Conservation (phyloP, 768 basidiomycete genomes). For the Auricularia auricula-judae region DNA sequence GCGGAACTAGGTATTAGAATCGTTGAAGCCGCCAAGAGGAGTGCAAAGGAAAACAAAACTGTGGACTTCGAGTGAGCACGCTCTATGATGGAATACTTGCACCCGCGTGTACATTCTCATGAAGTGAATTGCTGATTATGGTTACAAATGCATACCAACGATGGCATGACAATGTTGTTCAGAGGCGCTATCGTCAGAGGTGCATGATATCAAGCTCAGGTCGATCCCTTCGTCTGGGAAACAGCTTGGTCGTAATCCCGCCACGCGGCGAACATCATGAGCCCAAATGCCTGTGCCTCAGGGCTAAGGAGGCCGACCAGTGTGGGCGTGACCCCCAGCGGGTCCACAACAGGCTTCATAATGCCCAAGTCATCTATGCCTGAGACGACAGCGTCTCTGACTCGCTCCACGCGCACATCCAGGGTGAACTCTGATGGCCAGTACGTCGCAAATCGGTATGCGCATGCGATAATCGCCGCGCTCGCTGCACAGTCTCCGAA, state of each 20-base stretch:
- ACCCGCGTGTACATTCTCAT: too few species aligned
- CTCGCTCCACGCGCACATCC: background rate
- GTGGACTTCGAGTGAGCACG: background rate
- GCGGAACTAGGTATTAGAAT: constrained; percentile 3
- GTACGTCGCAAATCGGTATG: background rate
- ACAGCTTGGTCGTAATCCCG: background rate
- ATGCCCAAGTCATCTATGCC: background rate
- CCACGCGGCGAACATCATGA: background rate
- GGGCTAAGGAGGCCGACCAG: background rate
- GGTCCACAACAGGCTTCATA: background rate
- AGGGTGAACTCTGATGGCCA: background rate
- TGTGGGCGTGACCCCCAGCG: background rate
- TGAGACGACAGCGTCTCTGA: background rate
- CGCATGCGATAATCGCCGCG: background rate
- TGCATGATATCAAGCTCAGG: too few species aligned
- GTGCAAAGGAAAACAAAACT: background rate
- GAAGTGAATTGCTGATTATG: too few species aligned
- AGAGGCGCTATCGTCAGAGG: too few species aligned
- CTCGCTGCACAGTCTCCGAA: background rate
- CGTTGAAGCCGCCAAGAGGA: background rate
- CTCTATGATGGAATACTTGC: too few species aligned
- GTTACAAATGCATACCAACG: too few species aligned
- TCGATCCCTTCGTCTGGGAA: too few species aligned
- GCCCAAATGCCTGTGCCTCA: background rate
- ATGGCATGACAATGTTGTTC: too few species aligned